Conservation (phyloP, 2,329 filamentous ascomycete species). For the Ophiocordyceps camponoti-floridani region DNA sequence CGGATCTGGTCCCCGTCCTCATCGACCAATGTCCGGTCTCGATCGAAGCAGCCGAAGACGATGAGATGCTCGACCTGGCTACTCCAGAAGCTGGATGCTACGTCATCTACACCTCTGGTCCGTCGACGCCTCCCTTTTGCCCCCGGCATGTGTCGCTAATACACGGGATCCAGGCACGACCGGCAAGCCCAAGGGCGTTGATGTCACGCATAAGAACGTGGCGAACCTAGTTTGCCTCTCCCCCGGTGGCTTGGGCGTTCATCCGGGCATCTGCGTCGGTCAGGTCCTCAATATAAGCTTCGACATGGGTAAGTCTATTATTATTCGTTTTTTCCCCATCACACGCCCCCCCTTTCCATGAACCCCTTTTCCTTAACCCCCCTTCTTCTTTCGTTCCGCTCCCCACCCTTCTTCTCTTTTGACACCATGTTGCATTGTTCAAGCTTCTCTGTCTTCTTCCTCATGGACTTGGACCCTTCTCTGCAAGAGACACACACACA, state of each 20-base stretch:
- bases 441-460: neutral
- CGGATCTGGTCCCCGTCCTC: slow-evolving; percentile 8
- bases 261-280: slow-evolving; percentile 29
- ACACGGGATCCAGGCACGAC: slow-evolving; percentile 23
- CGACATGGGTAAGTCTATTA: slow-evolving; percentile 33
- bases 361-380: neutral
- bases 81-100: slow-evolving; percentile 22
- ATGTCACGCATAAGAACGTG: slow-evolving; percentile 36
- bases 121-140: slow-evolving; percentile 1
- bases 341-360: neutral
- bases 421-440: neutral
- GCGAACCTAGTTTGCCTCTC: slow-evolving; percentile 31
- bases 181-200: slow-evolving; percentile 38
- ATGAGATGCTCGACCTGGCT: slow-evolving; percentile 12
- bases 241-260: slow-evolving; percentile 32
- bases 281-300: slow-evolving; percentile 40
- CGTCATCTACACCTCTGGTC: slow-evolving; percentile 36
- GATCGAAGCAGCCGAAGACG: neutral
- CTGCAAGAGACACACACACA: neutral
- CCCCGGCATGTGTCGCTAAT: neutral
- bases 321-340: neutral
- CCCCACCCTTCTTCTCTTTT: neutral
- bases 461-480: neutral
- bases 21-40: slow-evolving; percentile 10
- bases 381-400: neutral